Evolutionary conservation across 345 rosid genomes (phyloP), one percentile per base, ranked within the genome.

Genomic region (Salix dunnii): DNA sequence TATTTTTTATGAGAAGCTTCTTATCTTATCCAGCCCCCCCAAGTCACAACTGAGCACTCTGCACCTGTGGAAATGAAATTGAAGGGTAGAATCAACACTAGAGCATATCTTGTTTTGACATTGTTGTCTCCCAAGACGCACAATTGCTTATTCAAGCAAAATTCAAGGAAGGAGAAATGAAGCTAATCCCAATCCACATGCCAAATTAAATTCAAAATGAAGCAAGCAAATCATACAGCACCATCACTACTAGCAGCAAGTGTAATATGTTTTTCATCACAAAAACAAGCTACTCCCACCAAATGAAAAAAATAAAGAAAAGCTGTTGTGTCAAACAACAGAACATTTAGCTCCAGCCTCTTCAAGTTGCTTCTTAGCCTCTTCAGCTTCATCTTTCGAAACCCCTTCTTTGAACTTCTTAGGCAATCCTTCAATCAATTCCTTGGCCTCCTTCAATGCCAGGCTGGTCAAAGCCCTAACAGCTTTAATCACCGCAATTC

Each of bases 401-500:
- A 83, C 82, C 0, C 94, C 93, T 58, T 87, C 98, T 60, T 90
- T 94, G 18, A 94, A 89, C 84, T 92, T 94, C 91, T 92, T 92
- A 0, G 98, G 98, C 77, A 94, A 81, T 2, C 97, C 97, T 77
- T 92, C 97, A 20, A 92, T 89, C 38, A 94, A 80, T 2, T 92
- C 98, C 62, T 94, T 92, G 1, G 98, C 97, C 73, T 94, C 98
- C 83, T 94, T 92, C 82, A 94, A 82, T 0, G 93, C 94, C 91
- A 94, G 83, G 84, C 75, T 92, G 33, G 97, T 91, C 83, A 88
- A 65, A 25, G 82, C 89, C 89, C 96, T 86, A 17, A 92, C 93
- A 10, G 96, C 88, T 83, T 94, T 92, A 61, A 94, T 94, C 83
- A 90, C 98, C 12, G 89, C 81, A 4, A 94, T 92, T 84, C 97